phyloP scores from a whole-genome alignment of 2,329 filamentous ascomycete species.

The Furcasterigmium sp. region DNA sequence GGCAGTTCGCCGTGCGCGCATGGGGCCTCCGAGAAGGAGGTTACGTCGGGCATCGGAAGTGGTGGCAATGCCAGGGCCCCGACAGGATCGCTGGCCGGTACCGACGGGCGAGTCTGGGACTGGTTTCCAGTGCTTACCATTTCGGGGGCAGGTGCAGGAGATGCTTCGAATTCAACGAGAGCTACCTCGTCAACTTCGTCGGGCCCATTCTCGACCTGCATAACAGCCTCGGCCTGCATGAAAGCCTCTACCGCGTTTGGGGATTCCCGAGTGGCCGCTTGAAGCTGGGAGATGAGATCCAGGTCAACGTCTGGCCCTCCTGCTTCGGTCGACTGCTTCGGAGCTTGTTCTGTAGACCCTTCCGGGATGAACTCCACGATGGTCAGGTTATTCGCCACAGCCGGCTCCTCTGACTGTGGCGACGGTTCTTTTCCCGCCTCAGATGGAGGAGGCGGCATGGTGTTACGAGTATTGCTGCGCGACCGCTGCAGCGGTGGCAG shows the following conservation, averaged over 20 bases:
- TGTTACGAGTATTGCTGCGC: conserved; percentile 1
- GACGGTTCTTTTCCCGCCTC: conserved; percentile 13
- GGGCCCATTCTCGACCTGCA: not conserved
- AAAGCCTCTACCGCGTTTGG: no score
- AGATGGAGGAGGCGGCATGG: not conserved
- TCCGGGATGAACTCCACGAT: conserved; percentile 4
- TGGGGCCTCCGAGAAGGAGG: conserved; percentile 28
- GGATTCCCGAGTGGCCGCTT: not conserved
- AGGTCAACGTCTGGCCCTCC: no score
- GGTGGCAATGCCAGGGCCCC: conserved; percentile 29
- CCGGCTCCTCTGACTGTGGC: conserved; percentile 14
- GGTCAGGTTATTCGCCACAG: conserved; percentile 11
- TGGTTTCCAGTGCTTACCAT: not conserved
- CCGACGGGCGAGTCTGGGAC: conserved; percentile 21
- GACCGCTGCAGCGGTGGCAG: conserved; percentile 2
- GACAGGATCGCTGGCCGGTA: conserved; percentile 22
- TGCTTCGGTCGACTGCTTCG: not conserved
- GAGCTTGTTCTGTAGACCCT: conserved; percentile 6
- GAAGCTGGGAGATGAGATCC: not conserved
- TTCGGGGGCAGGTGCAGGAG: not conserved
- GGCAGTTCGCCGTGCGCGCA: conserved; percentile 40
- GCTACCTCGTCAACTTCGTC: not conserved
- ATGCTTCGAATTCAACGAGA: not conserved
- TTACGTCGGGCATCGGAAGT: conserved; percentile 3
- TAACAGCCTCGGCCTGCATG: no score